Evolutionary conservation across 2,329 filamentous ascomycete genomes (phyloP), one percentile per base, ranked within the genome.

Genomic region (Septoria linicola): DNA sequence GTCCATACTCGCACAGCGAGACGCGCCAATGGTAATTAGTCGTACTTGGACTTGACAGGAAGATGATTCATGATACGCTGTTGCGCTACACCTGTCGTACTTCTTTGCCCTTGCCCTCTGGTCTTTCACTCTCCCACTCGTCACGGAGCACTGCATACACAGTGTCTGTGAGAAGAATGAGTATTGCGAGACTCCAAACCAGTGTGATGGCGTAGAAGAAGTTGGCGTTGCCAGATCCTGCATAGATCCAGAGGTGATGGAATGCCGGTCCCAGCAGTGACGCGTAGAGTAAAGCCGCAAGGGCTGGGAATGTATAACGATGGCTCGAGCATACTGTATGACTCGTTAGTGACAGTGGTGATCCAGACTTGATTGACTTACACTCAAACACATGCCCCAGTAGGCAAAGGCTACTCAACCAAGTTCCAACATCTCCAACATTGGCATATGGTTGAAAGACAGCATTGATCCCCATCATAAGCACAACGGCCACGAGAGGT

Each of bases 201-300:
- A 99, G 75, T 0, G 93, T 99, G 63, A 99, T 97, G 59, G 93
- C 93, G 68, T 99, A 99, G 74, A 99, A 99, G 74, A 99, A 99
- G 69, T 99, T 99, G 53, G 93, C 93, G 65, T 99, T 99, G 21
- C 93, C 93, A 50, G 90, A 96, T 42, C 93, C 93, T 2, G 93
- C 93, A 66, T 97, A 99, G 51, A 99, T 92, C 93, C 93, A 99
- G 4, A 99, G 76, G 67, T 99, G 85, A 69, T 97, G 96, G 68
- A 99, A 99, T 0, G 91, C 90, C 1, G 93, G 93, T 0, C 93
- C 93, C 0, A 99, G 79, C 56, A 96, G 85, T 2, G 85, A 87
- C 19, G 89, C 85, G 70, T 99, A 99, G 8, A 97, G 74, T 32
- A 99, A 78, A 1, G 88, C 87, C 0, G 90, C 84, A 1, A 87